These are phyloP conservation scores for Syzygium grande DNA, from an alignment of 345 rosid genomes.

Conservation along the genomic window DNA sequence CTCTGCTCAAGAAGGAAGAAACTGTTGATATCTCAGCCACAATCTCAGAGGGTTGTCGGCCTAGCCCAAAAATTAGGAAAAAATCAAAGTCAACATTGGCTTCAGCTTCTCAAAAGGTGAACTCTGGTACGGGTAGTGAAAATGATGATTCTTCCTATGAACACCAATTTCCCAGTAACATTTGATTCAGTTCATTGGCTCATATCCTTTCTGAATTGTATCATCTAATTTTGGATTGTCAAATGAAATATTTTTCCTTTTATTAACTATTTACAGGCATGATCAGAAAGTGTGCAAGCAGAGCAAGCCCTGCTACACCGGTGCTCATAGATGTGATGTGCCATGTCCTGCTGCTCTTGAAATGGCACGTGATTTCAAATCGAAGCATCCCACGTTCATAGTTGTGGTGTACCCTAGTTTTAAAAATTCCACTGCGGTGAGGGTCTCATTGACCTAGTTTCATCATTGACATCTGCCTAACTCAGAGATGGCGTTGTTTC, in stretches of 20 bases:
- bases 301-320: background rate
- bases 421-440: too few species aligned
- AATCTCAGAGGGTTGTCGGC: background rate
- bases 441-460: too few species aligned
- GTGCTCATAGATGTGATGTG: background rate
- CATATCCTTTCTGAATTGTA: background rate
- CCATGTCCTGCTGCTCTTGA: background rate
- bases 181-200: background rate
- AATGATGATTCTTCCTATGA: background rate
- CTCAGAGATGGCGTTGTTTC: background rate
- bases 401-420: too few species aligned
- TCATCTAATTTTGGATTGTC: background rate
- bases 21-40: background rate
- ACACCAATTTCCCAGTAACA: background rate
- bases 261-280: background rate
- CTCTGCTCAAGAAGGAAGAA: background rate
- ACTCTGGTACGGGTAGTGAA: background rate
- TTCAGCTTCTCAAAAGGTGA: background rate
- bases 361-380: too few species aligned
- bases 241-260: too few species aligned
- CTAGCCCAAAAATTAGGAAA: background rate
- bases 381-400: too few species aligned
- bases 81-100: background rate
- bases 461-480: too few species aligned
- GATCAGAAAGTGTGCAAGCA: background rate